Percentiles rank a stretch among this genome's conserved stretches.
Conservation (phyloP, 1,284 basidiomycete genomes). For the Neolentinus lepideus region DNA sequence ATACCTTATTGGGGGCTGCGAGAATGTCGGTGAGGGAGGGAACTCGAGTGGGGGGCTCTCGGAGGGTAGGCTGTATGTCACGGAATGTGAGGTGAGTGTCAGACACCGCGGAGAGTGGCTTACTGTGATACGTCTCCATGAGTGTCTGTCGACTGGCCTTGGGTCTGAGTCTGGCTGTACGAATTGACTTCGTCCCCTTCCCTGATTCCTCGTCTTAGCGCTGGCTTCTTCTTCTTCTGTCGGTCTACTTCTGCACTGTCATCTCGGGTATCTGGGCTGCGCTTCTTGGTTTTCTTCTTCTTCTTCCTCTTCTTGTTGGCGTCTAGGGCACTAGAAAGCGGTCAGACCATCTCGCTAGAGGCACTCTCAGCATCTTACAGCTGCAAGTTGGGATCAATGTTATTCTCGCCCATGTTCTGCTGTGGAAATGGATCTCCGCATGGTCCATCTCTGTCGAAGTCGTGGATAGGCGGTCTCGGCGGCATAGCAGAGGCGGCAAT, state of each 20-base stretch:
- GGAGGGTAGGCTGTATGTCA: neutral
- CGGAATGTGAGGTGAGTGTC: neutral
- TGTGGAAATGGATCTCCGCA: neutral
- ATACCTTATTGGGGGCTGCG: neutral
- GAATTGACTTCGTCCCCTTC: neutral
- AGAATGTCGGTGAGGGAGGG: neutral
- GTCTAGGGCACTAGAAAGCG: neutral
- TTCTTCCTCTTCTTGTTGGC: neutral
- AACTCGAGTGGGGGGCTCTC: neutral
- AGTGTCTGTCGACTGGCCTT: neutral
- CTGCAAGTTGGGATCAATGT: neutral
- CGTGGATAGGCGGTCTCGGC: neutral
- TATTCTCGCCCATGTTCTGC: neutral
- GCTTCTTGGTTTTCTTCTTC: neutral
- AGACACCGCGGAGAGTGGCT: neutral
- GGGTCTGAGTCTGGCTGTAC: neutral
- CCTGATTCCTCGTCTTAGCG: neutral
- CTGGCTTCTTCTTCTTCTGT: neutral
- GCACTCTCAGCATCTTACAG: neutral
- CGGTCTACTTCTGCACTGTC: neutral
- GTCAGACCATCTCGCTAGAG: neutral
- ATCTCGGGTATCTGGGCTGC: neutral
- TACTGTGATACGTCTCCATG: neutral
- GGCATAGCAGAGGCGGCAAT: neutral
- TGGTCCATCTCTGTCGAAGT: neutral